Evolutionary conservation across 257 asterid genomes (phyloP), one percentile per base, ranked within the genome.

Genomic region (Coffea eugenioides): DNA sequence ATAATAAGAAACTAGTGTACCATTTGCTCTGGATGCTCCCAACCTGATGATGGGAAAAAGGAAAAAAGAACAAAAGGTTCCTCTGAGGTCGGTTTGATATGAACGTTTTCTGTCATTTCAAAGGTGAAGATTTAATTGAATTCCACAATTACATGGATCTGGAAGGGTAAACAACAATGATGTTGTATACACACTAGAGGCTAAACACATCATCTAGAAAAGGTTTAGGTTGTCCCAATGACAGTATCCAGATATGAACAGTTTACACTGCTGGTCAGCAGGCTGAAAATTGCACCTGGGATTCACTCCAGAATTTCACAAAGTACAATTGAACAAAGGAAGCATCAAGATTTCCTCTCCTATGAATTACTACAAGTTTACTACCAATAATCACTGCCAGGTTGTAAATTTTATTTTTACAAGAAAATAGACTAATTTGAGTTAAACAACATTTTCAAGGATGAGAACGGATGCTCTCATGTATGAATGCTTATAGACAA

Each of bases 21-120:
- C 68, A 56, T 43, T 12, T 76, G 64, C 34, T 46, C 43, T 20
- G 31, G 73, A 20, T 62, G 48, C 59, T 61, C 71, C 57, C 31
- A 49, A 12, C 73, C 52, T 48, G 80, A 49, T 66, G 74, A 69
- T 48, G 41, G 36, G 59, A 20, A 10, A 66, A 77, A 48, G 49
- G 51, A 66, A 20, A 68, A 48, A 11, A 41, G 34, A 36, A 43
- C 34, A 31, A 31, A 31, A 31, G 34, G 34, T 20, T 61, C 31
- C 75, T 39, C 43, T 51, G 36, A 34, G 74, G 39, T 67, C 62
- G 2, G 80, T 62, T 52, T 73, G 27, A 51, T 34, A 59, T 52
- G 77, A 31, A 27, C 31, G 27, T n/a, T 27, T 18, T 18, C 27
- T 71, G 15, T 27, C 75, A 41, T 23, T 75, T 9, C 14, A 43